These are phyloP conservation scores for Pseudopediastrum boryanum DNA, from an alignment of 139 green algal species.

Conservation along the genomic window DNA sequence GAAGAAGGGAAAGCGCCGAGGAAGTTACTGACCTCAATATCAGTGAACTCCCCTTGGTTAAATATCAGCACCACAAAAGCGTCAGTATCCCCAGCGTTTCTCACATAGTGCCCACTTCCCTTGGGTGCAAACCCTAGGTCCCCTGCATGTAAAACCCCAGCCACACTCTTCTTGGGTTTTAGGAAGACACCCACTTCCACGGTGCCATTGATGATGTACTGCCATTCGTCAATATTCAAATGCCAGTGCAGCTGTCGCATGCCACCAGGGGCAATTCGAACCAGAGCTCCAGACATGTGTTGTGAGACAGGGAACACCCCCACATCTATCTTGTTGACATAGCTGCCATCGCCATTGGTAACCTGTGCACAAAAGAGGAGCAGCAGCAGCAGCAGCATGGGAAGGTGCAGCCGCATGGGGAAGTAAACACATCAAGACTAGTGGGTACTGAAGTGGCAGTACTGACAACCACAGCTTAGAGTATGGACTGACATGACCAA, in stretches of 20 bases:
- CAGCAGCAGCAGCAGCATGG: not conserved
- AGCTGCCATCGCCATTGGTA: not conserved
- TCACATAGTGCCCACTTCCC: slow-evolving; percentile 29
- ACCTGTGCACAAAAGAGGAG: not conserved
- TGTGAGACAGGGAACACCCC: slow-evolving; percentile 20
- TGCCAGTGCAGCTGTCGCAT: slow-evolving; percentile 39
- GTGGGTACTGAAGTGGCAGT: too few species aligned
- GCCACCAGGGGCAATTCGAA: slow-evolving; percentile 1
- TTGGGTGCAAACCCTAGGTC: slow-evolving; percentile 28
- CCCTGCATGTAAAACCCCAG: not conserved
- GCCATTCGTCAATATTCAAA: slow-evolving; percentile 31
- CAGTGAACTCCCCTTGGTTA: slow-evolving; percentile 20
- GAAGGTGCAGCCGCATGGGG: too few species aligned
- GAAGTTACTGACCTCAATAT: slow-evolving; percentile 29
- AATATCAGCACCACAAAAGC: slow-evolving; percentile 28
- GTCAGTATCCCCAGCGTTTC: not conserved
- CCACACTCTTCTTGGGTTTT: not conserved
- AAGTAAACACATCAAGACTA: too few species aligned
- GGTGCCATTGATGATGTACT: slow-evolving; percentile 31
- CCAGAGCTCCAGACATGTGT: slow-evolving; percentile 11
- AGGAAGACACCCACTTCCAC: slow-evolving; percentile 18
- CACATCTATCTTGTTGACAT: slow-evolving; percentile 8
- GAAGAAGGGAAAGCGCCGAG: slow-evolving; percentile 13
- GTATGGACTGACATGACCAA: too few species aligned
- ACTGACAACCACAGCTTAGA: too few species aligned